These are phyloP conservation scores for Scenedesmus sp. DNA, from an alignment of 163 green algal genomes.

Conservation along the genomic window DNA sequence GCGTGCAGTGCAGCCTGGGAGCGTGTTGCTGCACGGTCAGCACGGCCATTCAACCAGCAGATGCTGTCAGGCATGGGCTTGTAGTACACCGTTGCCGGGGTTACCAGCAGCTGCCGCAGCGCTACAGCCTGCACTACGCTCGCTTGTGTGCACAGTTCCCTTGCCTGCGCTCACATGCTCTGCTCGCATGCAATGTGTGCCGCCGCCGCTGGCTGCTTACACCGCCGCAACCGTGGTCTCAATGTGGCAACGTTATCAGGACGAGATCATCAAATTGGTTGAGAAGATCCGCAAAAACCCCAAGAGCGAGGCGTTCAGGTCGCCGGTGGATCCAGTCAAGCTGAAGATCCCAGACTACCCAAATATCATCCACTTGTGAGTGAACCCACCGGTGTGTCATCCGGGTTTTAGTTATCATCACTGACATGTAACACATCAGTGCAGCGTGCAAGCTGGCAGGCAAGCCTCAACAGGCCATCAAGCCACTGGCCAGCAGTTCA, in stretches of 20 bases:
- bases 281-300: conserved; percentile 48
- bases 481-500: too few relatives aligned
- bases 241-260: background rate
- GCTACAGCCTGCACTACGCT: background rate
- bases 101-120: background rate
- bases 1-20: background rate
- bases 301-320: conserved; percentile 70
- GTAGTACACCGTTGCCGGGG: background rate
- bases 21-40: background rate
- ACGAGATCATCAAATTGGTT: conserved; percentile 50
- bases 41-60: background rate
- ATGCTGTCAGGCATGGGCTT: background rate
- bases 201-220: background rate
- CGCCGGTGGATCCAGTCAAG: conserved; percentile 78
- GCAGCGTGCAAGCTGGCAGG: background rate
- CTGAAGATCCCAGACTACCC: conserved; percentile 86
- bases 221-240: background rate
- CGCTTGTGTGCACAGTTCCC: background rate
- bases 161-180: background rate
- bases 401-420: background rate
- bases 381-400: background rate
- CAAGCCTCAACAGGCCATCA: background rate
- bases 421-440: background rate
- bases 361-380: conserved; percentile 77
- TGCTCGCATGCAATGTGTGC: background rate